These are phyloP conservation scores for Gentiana dahurica DNA, from an alignment of 257 asterid genomes.

Conservation along the genomic window DNA sequence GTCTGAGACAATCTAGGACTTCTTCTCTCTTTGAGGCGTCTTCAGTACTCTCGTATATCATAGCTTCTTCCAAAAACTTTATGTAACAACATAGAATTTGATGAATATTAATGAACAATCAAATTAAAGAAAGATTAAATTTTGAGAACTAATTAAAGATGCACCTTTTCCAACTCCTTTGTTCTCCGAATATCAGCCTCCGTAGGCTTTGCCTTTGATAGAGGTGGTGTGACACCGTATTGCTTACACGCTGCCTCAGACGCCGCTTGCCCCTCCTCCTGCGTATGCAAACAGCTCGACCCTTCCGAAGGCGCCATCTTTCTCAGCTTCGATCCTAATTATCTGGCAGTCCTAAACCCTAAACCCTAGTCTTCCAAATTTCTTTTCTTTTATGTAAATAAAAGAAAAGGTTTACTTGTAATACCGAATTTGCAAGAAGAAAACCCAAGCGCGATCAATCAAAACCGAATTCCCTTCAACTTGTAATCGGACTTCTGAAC, in stretches of 20 bases:
- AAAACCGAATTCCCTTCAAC: no score
- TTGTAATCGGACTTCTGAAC: no score
- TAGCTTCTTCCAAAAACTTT: slow-evolving; percentile 72
- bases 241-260: slow-evolving; percentile 30
- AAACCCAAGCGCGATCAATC: no score
- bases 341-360: no score
- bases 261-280: not conserved
- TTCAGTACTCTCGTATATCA: slow-evolving; percentile 65
- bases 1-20: no score
- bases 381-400: no score
- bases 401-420: no score
- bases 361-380: slow-evolving; percentile 8
- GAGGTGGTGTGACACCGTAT: slow-evolving; percentile 68
- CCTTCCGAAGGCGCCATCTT: slow-evolving; percentile 14
- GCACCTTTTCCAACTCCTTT: slow-evolving; percentile 76
- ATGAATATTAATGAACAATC: not conserved
- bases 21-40: slow-evolving; percentile 82
- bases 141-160: not conserved
- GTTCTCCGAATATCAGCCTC: slow-evolving; percentile 53
- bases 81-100: not conserved
- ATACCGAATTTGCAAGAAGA: no score
- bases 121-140: not conserved
- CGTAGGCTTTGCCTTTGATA: slow-evolving; percentile 64
- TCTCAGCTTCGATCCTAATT: not conserved
- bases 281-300: slow-evolving; percentile 1